Percentiles rank a stretch among this genome's conserved stretches.
Evolutionary conservation across 345 rosid species (phyloP).

Genomic region (Dimocarpus longan): DNA sequence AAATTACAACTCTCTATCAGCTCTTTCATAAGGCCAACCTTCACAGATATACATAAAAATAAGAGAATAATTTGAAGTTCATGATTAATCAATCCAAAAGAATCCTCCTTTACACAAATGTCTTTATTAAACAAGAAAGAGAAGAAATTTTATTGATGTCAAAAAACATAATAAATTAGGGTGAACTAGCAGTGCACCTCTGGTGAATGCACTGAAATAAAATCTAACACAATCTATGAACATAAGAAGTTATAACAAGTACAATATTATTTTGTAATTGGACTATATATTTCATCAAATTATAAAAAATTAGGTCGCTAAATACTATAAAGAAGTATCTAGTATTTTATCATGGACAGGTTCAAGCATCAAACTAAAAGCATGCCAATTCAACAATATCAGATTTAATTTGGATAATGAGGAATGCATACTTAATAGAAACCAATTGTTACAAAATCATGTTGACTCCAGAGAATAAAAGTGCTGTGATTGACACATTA

Average conservation of each 20-base stretch:
- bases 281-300: background rate
- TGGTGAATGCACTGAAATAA: background rate
- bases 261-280: background rate
- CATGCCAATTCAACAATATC: background rate
- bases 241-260: background rate
- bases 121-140: background rate
- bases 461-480: background rate
- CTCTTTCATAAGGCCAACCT: background rate
- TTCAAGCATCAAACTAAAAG: background rate
- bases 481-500: background rate
- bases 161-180: background rate
- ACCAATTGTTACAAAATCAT: no score
- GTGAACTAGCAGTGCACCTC: background rate
- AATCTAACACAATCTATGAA: background rate
- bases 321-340: background rate
- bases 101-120: background rate
- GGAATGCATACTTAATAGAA: background rate
- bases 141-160: background rate
- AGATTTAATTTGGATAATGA: background rate
- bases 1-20: background rate
- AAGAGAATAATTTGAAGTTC: background rate
- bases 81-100: background rate
- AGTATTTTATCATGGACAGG: background rate
- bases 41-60: background rate
- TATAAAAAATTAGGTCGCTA: background rate